A percentile compares a stretch with the other conserved stretches of the same genome.
phyloP scores from a whole-genome alignment of 2,329 filamentous ascomycete species.

The Lachnellula subtilissima region DNA sequence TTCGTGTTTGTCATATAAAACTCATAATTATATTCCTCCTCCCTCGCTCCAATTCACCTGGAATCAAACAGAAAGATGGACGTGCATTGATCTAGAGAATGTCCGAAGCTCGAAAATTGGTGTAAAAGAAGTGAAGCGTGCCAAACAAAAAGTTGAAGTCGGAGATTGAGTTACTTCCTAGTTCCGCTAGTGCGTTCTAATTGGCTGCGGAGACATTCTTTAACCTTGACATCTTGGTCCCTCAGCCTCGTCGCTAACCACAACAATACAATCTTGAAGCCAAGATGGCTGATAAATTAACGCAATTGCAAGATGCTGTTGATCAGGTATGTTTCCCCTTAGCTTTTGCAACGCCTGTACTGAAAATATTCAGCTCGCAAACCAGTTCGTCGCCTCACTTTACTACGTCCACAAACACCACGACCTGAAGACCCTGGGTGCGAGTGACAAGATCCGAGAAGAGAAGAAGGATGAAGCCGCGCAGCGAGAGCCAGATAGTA shows the following conservation, averaged over 20 bases:
- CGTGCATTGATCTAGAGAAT: not conserved
- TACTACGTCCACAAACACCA: slow-evolving; percentile 66
- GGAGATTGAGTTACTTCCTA: slow-evolving; percentile 3
- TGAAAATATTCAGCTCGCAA: slow-evolving; percentile 48
- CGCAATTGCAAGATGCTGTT: slow-evolving; percentile 79
- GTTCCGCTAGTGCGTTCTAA: not conserved
- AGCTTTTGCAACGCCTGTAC: not conserved
- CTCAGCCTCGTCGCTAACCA: slow-evolving; percentile 12
- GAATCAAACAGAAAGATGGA: not conserved
- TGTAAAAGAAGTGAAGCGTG: not conserved
- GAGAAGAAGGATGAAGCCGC: slow-evolving; percentile 40
- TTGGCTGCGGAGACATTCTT: not conserved
- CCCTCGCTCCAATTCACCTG: not conserved
- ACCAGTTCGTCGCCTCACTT: slow-evolving; percentile 63
- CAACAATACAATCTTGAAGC: not conserved
- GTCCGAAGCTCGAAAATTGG: not conserved
- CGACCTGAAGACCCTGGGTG: slow-evolving; percentile 55
- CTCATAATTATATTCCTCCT: not conserved
- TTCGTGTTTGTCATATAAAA: not conserved
- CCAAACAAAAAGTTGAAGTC: slow-evolving; percentile 6
- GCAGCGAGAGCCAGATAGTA: slow-evolving; percentile 20
- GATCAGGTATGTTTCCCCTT: slow-evolving; percentile 57
- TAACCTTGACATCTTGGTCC: not conserved
- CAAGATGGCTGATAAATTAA: slow-evolving; percentile 68
- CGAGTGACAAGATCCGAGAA: slow-evolving; percentile 53